A percentile compares a stretch with the other conserved stretches of the same genome.
Conservation (phyloP, 1,139 yeast species). For the Wickerhamiella infanticola region DNA sequence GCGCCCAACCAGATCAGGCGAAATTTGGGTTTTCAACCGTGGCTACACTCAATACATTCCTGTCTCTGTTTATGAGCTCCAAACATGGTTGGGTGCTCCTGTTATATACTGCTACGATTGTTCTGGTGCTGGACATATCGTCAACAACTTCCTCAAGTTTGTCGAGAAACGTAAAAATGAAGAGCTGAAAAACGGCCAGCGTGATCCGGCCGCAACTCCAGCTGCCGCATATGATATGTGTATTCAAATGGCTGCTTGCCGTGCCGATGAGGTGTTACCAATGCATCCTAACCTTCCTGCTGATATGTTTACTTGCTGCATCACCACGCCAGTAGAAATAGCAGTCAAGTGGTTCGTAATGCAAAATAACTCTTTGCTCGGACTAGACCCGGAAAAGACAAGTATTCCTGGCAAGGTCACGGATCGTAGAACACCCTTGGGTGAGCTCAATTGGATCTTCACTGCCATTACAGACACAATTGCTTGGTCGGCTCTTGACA, state of each 20-base stretch:
- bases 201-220: conserved; percentile 27
- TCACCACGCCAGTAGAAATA: conserved; percentile 90
- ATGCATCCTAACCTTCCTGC: conserved; percentile 95
- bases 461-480: conserved; percentile 97
- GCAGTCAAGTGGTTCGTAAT: conserved; percentile 84
- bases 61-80: conserved; percentile 79
- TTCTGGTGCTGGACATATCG: conserved; percentile 87
- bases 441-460: conserved; percentile 94
- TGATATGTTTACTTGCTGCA: conserved; percentile 84
- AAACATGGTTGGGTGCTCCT: conserved; percentile 97
- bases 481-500: conserved; percentile 87
- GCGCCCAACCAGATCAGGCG: conserved; percentile 94
- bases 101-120: conserved; percentile 92
- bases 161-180: conserved; percentile 84
- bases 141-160: conserved; percentile 75
- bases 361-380: conserved; percentile 29
- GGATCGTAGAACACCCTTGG: conserved; percentile 87
- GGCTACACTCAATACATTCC: conserved; percentile 97
- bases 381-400: conserved; percentile 31
- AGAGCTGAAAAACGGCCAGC: conserved; percentile 34
- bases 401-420: conserved; percentile 75
- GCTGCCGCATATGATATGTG: conserved; percentile 69
- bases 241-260: conserved; percentile 88
- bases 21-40: conserved; percentile 94
- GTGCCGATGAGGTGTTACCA: conserved; percentile 71